phyloP scores from a whole-genome alignment of 2,329 filamentous ascomycete species.

The Pestalotiopsis sp. region DNA sequence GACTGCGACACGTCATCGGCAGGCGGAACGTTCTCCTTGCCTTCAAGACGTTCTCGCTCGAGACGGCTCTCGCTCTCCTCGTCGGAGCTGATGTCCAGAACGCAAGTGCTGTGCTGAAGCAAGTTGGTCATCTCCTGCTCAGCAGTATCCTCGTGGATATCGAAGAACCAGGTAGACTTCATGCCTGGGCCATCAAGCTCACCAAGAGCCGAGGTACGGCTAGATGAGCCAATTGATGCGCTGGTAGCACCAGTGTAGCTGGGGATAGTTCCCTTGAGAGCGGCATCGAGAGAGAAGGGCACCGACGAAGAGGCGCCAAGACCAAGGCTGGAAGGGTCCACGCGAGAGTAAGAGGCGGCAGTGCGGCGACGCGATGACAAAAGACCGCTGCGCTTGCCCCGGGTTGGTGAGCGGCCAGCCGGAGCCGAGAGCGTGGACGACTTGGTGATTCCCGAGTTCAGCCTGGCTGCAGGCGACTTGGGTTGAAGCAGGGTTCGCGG shows the following conservation, averaged over 20 bases:
- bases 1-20: constrained; percentile 63
- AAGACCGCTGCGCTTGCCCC: constrained; percentile 67
- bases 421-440: constrained; percentile 64
- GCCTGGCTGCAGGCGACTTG: constrained; percentile 50
- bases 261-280: constrained; percentile 73
- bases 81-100: constrained; percentile 86
- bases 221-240: constrained; percentile 28
- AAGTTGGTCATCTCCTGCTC: constrained; percentile 91
- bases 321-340: constrained; percentile 68
- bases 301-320: constrained; percentile 41
- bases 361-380: constrained; percentile 67
- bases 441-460: constrained; percentile 44
- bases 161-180: constrained; percentile 81
- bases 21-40: constrained; percentile 93
- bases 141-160: constrained; percentile 89
- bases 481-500: constrained; percentile 49
- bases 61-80: constrained; percentile 67
- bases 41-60: constrained; percentile 53
- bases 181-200: constrained; percentile 45
- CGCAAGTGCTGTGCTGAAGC: constrained; percentile 85
- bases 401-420: constrained; percentile 78
- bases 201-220: constrained; percentile 26
- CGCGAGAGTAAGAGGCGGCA: constrained; percentile 63
- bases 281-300: constrained; percentile 83
- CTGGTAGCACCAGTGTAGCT: constrained; percentile 51